phyloP scores from a whole-genome alignment of 306 rosid species.

The Prunus kanzakura region DNA sequence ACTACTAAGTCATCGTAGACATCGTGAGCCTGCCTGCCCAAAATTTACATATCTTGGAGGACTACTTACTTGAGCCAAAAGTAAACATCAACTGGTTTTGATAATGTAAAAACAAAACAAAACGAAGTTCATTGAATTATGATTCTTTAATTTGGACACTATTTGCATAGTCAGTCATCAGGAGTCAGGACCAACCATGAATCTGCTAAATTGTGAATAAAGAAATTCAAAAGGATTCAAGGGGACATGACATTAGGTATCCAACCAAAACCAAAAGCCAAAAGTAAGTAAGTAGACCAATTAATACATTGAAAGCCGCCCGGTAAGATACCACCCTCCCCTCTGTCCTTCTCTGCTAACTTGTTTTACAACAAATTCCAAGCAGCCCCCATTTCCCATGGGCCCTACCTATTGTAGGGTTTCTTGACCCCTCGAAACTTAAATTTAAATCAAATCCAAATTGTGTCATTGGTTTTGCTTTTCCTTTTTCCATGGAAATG shows the following conservation, averaged over 20 bases:
- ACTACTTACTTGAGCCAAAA: neutral
- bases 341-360: too few relatives aligned
- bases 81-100: neutral
- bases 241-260: neutral
- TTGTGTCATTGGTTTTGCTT: too few relatives aligned
- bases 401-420: too few relatives aligned
- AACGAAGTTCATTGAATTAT: too few relatives aligned
- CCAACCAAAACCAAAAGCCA: neutral
- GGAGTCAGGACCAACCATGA: neutral
- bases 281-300: neutral
- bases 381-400: too few relatives aligned
- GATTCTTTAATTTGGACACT: neutral
- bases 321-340: too few relatives aligned
- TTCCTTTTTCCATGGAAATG: too few relatives aligned
- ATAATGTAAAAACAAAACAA: neutral
- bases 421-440: too few relatives aligned
- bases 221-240: neutral
- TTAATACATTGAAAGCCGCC: too few relatives aligned
- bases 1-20: neutral
- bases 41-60: neutral
- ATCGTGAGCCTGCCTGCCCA: slow-evolving; percentile 1
- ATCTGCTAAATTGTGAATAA: neutral
- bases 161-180: neutral
- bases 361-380: too few relatives aligned
- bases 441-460: too few relatives aligned